Evolutionary conservation across 164 flowering plant genomes (phyloP).

Genomic region (Paratinospora sagittata): DNA sequence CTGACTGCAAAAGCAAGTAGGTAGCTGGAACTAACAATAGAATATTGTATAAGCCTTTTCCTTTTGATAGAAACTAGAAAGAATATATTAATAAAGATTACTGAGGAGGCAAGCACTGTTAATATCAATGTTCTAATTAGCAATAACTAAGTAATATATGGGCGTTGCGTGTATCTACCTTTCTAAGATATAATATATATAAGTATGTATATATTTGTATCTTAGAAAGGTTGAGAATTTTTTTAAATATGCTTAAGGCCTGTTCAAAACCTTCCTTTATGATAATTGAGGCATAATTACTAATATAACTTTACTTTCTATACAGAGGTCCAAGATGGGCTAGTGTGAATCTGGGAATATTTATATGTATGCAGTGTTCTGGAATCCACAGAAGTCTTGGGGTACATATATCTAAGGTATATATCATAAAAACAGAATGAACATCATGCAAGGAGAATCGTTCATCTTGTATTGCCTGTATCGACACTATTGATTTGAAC

Average conservation of each 20-base stretch:
- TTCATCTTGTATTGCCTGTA: neutral
- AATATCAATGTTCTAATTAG: neutral
- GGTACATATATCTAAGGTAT: constrained; percentile 63
- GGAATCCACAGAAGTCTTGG: constrained; percentile 64
- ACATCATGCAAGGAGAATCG: neutral
- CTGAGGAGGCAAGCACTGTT: neutral
- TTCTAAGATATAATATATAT: neutral
- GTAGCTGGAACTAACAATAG: constrained; percentile 9
- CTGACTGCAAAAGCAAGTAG: constrained; percentile 69
- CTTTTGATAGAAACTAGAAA: neutral
- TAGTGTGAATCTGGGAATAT: constrained; percentile 61
- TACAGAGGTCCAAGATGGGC: constrained; percentile 71
- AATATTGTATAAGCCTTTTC: neutral
- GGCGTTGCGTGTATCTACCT: neutral
- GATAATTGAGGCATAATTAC: neutral
- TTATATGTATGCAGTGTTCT: constrained; percentile 72
- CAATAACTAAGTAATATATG: neutral
- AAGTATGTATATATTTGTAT: neutral
- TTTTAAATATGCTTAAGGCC: neutral
- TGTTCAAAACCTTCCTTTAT: neutral
- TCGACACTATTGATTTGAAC: neutral
- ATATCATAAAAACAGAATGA: neutral
- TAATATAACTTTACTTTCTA: constrained; percentile 9
- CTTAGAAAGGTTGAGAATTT: neutral
- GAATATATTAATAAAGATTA: neutral